Evolutionary conservation across 371 early-diverging fungal genomes (phyloP).

Genomic region (Syncephalastrum monosporum): DNA sequence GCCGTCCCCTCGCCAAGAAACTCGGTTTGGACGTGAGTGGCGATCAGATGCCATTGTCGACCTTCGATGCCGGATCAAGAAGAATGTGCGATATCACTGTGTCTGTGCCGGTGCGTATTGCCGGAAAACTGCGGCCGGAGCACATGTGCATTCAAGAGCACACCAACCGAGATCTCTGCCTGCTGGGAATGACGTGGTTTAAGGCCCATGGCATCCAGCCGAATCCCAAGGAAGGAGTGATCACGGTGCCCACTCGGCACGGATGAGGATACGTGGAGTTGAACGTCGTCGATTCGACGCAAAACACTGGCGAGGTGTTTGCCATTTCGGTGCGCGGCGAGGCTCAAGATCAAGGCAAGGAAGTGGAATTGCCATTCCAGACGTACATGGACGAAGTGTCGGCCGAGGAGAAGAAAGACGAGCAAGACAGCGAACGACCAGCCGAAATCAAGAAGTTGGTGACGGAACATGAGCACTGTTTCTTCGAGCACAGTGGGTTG

Average conservation of each 20-base stretch:
- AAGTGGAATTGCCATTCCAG: too few species aligned
- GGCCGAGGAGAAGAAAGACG: background rate
- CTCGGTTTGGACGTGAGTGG: conserved; percentile 11
- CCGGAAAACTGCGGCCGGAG: background rate
- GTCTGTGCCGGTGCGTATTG: conserved; percentile 2
- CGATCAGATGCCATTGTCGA: conserved; percentile 11
- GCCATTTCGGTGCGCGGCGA: too few species aligned
- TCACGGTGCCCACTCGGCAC: conserved; percentile 9
- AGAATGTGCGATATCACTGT: background rate
- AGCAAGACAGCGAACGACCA: background rate
- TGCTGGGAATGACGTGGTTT: conserved; percentile 21
- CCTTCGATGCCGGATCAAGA: background rate
- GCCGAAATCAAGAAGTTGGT: background rate
- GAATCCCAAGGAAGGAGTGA: background rate
- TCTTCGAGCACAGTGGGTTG: conserved; percentile 8
- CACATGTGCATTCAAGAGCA: conserved; percentile 4
- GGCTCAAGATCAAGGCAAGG: too few species aligned
- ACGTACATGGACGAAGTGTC: background rate
- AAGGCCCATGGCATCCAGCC: conserved; percentile 14
- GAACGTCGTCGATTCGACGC: too few species aligned
- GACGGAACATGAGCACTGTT: background rate
- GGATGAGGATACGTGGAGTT: too few species aligned
- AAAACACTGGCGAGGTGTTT: too few species aligned
- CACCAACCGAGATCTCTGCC: conserved; percentile 7
- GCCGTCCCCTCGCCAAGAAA: background rate